A percentile compares a stretch with the other conserved stretches of the same genome.
Conservation (phyloP, 441 rosid genomes). For the Hura crepitans region DNA sequence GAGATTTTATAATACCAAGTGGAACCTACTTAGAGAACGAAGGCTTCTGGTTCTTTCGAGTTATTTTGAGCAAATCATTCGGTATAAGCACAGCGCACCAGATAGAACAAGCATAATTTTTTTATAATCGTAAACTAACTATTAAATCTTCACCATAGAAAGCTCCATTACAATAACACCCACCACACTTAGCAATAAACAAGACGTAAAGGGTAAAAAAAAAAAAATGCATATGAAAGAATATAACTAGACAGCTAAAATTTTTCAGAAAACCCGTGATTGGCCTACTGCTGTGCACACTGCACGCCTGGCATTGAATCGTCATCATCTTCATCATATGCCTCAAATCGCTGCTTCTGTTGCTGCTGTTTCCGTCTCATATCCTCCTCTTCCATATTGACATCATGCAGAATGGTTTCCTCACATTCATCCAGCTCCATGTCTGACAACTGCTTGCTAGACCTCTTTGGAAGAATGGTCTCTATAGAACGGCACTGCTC, state of each 20-base stretch:
- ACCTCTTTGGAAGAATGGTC: conserved; percentile 39
- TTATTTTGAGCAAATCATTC: too few relatives aligned
- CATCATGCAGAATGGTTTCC: conserved; percentile 65
- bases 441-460: conserved; percentile 34
- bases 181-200: not conserved
- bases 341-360: conserved; percentile 39
- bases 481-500: conserved; percentile 54
- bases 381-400: conserved; percentile 65
- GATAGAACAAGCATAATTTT: too few relatives aligned
- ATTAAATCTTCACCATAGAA: not conserved
- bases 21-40: too few relatives aligned
- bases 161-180: not conserved
- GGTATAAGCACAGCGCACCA: too few relatives aligned
- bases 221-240: not conserved
- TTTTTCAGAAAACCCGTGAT: not conserved
- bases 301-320: conserved; percentile 54
- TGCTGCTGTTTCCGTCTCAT: conserved; percentile 52
- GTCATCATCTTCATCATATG: conserved; percentile 58
- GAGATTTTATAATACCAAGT: too few relatives aligned
- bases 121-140: too few relatives aligned
- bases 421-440: conserved; percentile 72
- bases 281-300: conserved; percentile 66
- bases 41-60: too few relatives aligned
- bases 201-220: not conserved
- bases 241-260: not conserved